Base-by-base conservation (phyloP, 192 early-diverging fungal genomes). In the Pilaira anomala region DNA sequence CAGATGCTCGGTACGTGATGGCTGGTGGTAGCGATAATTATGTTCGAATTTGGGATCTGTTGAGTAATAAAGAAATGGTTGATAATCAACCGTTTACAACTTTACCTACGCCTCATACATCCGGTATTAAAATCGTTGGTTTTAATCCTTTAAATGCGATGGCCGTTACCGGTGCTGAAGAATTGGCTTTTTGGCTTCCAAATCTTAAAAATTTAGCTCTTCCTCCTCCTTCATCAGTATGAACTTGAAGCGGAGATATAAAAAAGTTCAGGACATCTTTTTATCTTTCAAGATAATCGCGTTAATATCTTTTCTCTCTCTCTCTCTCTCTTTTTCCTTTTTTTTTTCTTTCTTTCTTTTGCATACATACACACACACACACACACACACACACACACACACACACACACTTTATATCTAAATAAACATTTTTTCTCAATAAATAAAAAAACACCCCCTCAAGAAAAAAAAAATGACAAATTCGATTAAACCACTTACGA, bases 1-100 rank as follows among this genome's bases (percentile, higher is more conserved):
- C 93, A 3, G 91, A 95, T 71, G 87, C 82, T 36, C 69, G 84
- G 57, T 93, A 74, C 76, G 87, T 88, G 14, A 33, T 86, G 18
- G 81, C 83, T 53, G 90, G 89, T 80, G 72, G 22, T 29, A 62
- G 11, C 21, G 44, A 66, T 25, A 18, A 53, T 7, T 28, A 66
- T 50, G 3, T 77, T 5, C 21, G 52, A 28, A 26, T 59, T 12
- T 69, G 60, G 59, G 60, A 69, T 46, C 40, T 63, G n/a, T n/a
- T 22, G 11, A 40, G 40, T 39, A 65, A 13, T 25, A 54, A 61
- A 46, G 16, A 14, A 8, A 0, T 4, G 0, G 8, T 57, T 1
- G n/a, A 18, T 19, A 52, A 28, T 26, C 49, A 63, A 3, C 48
- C 61, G 1, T 52, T 63, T 22, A 21, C 18, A 16, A 63, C 61